These are phyloP conservation scores for Pestalotiopsis sp. DNA, from an alignment of 2,329 filamentous ascomycete genomes.

Conservation along the genomic window DNA sequence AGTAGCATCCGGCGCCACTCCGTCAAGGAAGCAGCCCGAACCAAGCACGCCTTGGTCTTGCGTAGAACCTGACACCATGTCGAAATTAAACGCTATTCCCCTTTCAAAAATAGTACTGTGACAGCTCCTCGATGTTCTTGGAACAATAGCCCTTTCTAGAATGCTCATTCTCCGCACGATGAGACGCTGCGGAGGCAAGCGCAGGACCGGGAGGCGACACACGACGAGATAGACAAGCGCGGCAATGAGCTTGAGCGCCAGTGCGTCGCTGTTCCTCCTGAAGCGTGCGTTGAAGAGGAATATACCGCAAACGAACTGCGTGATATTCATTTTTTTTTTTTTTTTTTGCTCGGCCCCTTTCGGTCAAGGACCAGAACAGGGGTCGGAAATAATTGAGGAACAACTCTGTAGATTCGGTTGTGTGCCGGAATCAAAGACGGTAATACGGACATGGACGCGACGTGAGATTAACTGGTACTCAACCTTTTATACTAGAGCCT, in stretches of 20 bases:
- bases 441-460: neutral
- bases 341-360: neutral
- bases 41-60: neutral
- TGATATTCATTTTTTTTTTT: neutral
- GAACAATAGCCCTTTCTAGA: too few relatives aligned
- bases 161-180: neutral
- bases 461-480: neutral
- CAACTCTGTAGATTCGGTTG: too few relatives aligned
- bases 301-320: neutral
- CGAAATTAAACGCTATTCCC: too few relatives aligned
- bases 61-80: neutral
- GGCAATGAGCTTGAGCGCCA: neutral
- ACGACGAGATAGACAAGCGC: neutral
- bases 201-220: neutral
- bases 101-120: too few relatives aligned
- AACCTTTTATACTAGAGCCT: neutral
- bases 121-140: too few relatives aligned
- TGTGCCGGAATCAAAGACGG: neutral
- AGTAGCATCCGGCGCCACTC: too few relatives aligned
- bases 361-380: neutral
- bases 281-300: neutral
- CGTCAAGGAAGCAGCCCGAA: too few relatives aligned
- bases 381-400: too few relatives aligned
- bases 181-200: neutral
- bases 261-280: neutral